Evolutionary conservation across 2,329 filamentous ascomycete species (phyloP), one percentile per base, ranked within the genome.

Genomic region (Diaporthe aspalathi): DNA sequence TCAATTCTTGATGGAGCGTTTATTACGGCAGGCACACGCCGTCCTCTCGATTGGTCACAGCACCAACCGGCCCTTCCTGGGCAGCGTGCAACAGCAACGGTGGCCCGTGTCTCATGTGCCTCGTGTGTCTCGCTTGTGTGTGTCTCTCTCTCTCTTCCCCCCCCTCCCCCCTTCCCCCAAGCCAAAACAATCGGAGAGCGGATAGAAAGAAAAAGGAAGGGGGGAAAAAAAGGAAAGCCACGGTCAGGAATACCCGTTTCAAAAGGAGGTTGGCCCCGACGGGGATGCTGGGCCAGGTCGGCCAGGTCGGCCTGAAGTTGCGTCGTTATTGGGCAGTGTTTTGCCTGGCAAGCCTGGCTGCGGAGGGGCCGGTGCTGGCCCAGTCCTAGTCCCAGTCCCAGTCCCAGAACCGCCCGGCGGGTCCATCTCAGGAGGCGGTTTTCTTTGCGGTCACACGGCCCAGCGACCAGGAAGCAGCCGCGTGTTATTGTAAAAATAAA

Each of bases 191-290:
- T 9, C 5, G 32, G 32, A 35, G 9, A 35, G 9, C 5, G 32
- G 12, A 38, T 2, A 38, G 35, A 12, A 38, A 38, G 12, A 38
- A 38, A 38, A 38, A 11, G 11, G 12, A 38, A 38, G 5, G 12
- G 6, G 12, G 6, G 9, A 38, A 2, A 38, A 38, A 12, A 38
- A 24, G 38, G 27, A 67, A 49, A 68, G 49, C 66, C 40, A 49
- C 66, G 24, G 52, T 68, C 66, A 68, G 66, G 66, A 57, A 68
- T 68, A 52, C 14, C 40, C 50, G 66, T 68, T 68, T 68, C 66
- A 68, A 47, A 38, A 54, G 66, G 66, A 56, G 65, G 40, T 56
- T 22, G 24, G 50, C 43, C 35, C 35, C 52, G 43, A 67, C 50
- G 47, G 65, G 65, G 45, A 5, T 56, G 52, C 14, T 40, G 38